Evolutionary conservation across 805 yeast genomes (phyloP).

Genomic region (Jamesozyma spencerorum): DNA sequence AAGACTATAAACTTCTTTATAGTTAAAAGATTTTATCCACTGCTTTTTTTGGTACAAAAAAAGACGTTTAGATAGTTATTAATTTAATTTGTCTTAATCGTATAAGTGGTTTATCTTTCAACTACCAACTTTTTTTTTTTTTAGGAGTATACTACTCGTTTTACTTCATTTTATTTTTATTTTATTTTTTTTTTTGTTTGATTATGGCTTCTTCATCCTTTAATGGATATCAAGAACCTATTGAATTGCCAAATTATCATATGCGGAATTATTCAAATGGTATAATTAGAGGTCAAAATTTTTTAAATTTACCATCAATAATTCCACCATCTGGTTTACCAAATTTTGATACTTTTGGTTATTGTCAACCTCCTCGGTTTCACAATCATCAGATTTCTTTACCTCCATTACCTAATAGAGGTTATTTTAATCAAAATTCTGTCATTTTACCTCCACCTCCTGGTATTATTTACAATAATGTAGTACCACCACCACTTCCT

Average conservation of each 20-base stretch:
- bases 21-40: background rate
- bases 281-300: background rate
- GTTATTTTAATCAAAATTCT: background rate
- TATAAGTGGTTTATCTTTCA: conserved; percentile 1
- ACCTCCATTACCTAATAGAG: background rate
- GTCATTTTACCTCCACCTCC: conserved; percentile 19
- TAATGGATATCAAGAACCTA: background rate
- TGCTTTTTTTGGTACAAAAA: background rate
- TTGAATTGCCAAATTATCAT: background rate
- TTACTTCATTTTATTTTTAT: background rate
- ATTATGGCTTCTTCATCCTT: background rate
- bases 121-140: background rate
- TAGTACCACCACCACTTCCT: background rate
- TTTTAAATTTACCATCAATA: background rate
- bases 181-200: background rate
- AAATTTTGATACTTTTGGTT: background rate
- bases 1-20: background rate
- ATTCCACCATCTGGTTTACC: conserved; percentile 8
- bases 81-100: conserved; percentile 25
- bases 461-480: conserved; percentile 7
- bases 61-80: conserved; percentile 25
- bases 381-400: too few relatives aligned
- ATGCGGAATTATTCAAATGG: conserved; percentile 6
- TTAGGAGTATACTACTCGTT: background rate
- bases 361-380: background rate